Conservation (phyloP, 2,329 filamentous ascomycete species). For the Aspergillus uvarum region DNA sequence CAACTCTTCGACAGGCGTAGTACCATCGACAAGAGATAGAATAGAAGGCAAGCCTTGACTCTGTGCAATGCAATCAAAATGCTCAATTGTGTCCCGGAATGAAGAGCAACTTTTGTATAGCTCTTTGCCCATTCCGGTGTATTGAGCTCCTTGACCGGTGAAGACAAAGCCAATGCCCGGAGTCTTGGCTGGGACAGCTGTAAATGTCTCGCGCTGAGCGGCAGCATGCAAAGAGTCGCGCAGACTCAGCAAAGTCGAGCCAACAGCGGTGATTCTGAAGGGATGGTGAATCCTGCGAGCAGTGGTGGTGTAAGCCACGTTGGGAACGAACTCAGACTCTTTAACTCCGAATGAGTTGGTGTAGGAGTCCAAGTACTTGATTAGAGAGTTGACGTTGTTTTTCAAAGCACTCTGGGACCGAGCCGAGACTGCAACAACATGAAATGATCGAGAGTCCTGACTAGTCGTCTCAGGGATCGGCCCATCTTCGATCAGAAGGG, state of each 20-base stretch:
- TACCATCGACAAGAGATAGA: constrained; percentile 35
- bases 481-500: constrained; percentile 63
- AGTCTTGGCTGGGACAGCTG: constrained; percentile 19
- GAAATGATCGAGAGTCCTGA: constrained; percentile 55
- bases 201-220: constrained; percentile 12
- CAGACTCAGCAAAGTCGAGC: constrained; percentile 18
- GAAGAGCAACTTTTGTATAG: constrained; percentile 30
- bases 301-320: constrained; percentile 67
- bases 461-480: constrained; percentile 39
- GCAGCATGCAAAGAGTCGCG: constrained; percentile 11
- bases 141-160: constrained; percentile 42
- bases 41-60: constrained; percentile 40
- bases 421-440: constrained; percentile 60
- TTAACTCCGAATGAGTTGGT: constrained; percentile 37
- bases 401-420: constrained; percentile 42
- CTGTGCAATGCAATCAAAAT: constrained; percentile 33
- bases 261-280: constrained; percentile 28
- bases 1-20: constrained; percentile 29
- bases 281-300: constrained; percentile 53
- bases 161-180: constrained; percentile 30
- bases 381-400: constrained; percentile 57
- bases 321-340: constrained; percentile 41
- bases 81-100: constrained; percentile 34
- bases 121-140: constrained; percentile 37
- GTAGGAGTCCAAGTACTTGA: constrained; percentile 47